Base-by-base conservation (phyloP, 805 yeast genomes). In the Myxozyma melibiosi region DNA sequence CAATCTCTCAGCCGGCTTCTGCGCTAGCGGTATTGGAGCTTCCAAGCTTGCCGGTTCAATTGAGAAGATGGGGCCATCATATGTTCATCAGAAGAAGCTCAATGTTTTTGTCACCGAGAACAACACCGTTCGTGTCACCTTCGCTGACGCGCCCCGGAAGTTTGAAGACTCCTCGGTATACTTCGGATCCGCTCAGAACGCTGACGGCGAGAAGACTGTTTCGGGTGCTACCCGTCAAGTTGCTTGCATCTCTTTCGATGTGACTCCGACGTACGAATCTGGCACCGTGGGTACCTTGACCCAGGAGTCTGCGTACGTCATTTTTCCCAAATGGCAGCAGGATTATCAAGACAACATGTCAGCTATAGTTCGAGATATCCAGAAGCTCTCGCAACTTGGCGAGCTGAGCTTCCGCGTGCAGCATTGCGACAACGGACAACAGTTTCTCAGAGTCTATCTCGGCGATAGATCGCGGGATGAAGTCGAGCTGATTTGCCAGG, bases 261-360 rank as follows among this genome's bases (percentile, higher is more conserved):
- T 84, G 24, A 65, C 70, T 16, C 79, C 83, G 47, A 67, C 67
- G 2, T 56, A 77, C 40, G 52, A 69, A 20, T 66, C 78, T 45
- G 76, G 80, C n/a, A 62, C 75, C n/a, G 70, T 74, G 53, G 67
- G 75, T 13, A 71, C 64, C 27, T 73, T 82, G 53, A 77, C 80
- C 55, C 76, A 76, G 25, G 80, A 77, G 31, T 70, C 78, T n/a
- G 55, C 81, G 53, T n/a, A 25, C 24, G 67, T 63, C 13, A 70
- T 72, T 24, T 67, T 83, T 34, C 71, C 73, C 40, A 63, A 65
- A 1, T 77, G 76, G 53, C 63, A 78, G 27, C 55, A 45, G 33
- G 46, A 57, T 33, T 66, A 69, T 35, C 57, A 64, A 13, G 49
- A 64, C 52, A 65, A 69, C 40, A 70, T 80, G 31, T n/a, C 35